A percentile compares a stretch with the other conserved stretches of the same genome.
Conservation (phyloP, 805 yeast species). For the Metschnikowia hibisci region DNA sequence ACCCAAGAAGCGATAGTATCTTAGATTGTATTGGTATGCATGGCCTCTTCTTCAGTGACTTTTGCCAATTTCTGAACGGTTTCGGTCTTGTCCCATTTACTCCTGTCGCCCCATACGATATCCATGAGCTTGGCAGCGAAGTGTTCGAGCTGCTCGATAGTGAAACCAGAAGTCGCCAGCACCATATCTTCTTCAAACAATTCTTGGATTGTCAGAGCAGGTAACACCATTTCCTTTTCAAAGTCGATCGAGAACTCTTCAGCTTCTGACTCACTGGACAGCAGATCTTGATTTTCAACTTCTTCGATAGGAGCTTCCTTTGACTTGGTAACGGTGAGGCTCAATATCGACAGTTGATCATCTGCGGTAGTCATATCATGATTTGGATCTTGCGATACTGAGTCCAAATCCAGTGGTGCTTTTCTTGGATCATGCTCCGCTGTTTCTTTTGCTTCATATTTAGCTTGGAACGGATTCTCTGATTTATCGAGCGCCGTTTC, state of each 20-base stretch:
- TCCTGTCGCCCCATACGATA: slow-evolving; percentile 65
- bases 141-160: slow-evolving; percentile 36
- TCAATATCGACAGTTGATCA: background rate
- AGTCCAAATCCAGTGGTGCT: background rate
- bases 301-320: background rate
- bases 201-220: slow-evolving; percentile 13
- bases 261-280: slow-evolving; percentile 30
- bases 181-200: slow-evolving; percentile 27
- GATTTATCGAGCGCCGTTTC: no score
- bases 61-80: slow-evolving; percentile 32
- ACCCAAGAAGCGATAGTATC: background rate
- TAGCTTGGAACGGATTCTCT: no score
- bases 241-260: slow-evolving; percentile 43
- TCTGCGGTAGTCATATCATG: background rate
- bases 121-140: slow-evolving; percentile 66
- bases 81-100: slow-evolving; percentile 40
- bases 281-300: background rate
- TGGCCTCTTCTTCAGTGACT: slow-evolving; percentile 12
- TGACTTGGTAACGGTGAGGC: background rate
- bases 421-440: background rate
- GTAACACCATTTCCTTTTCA: slow-evolving; percentile 47
- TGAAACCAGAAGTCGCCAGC: slow-evolving; percentile 30
- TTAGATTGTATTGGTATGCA: slow-evolving; percentile 2
- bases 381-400: background rate
- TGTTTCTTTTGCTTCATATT: no score